Base-by-base conservation (phyloP, 1,284 basidiomycete genomes). In the Moesziomyces antarcticus region DNA sequence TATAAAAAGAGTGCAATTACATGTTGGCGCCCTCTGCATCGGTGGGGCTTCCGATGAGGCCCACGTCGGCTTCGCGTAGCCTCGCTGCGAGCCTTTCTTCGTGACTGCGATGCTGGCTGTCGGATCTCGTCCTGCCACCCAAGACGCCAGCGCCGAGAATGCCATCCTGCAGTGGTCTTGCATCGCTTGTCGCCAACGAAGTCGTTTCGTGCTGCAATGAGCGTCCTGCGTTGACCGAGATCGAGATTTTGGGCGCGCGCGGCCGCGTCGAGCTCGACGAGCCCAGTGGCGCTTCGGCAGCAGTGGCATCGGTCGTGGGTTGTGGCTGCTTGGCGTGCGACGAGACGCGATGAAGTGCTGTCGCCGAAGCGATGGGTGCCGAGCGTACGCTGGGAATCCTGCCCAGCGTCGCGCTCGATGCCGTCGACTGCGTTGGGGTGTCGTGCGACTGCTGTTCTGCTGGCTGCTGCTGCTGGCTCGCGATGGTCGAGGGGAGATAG, bases 41-140 rank as follows among this genome's bases (percentile, higher is more conserved):
- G 42, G 66, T 76, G 9, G 74, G 74, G 41, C 66, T 70, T n/a
- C 74, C 74, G 13, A 76, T 54, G 45, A 76, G 45, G 10, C 74
- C 74, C 40, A 76, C 56, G 43, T 76, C 74, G 1, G 74, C 74
- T 46, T 76, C 74, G n/a, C 74, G 62, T 66, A 76, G 54, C 53
- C 56, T 73, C 14, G 70, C 74, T 24, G 66, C 66, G 16, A 76
- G 41, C 5, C 63, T 54, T 42, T 76, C 74, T 20, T 73, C 70
- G 27, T 62, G 69, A 48, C 59, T 67, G 40, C 69, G 56, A 20
- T 59, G 42, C 44, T 56, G 56, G 24, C 56, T 62, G 25, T 40
- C 44, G 2, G 55, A 55, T 27, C 59, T 50, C 20, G 22, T 35
- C 37, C 58, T 58, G 6, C 43, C 51, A 5, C 18, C 13, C 10